Base-by-base conservation (phyloP, 306 rosid genomes). In the Arachis hypogaea region DNA sequence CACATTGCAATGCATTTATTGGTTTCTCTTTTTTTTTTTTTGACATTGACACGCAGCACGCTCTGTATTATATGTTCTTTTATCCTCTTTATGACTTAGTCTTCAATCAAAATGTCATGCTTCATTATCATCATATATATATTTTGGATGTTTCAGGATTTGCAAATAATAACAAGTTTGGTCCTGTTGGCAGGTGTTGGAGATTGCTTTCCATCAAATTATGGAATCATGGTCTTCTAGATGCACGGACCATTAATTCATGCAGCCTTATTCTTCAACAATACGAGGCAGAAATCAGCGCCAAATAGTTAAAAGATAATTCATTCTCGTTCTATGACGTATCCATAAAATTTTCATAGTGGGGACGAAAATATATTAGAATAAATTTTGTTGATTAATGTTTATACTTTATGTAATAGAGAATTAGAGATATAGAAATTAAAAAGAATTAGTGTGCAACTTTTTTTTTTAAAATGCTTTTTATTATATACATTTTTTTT, bases 141-240 rank as follows among this genome's bases (percentile, higher is more conserved):
- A 46, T 8, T 33, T 33, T 50, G 52, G 33, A 28, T 61, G 59
- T 49, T 29, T 54, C 4, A 54, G 28, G 38, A 46, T 76, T 50
- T 75, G 43, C 49, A 75, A 55, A 44, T 72, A 70, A 59, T 49
- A 33, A 59, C 30, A 16, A 50, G 30, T 11, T 59, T 63, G 3
- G 61, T 67, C 50, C 66, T 58, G 33, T 81, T 87, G 65, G 78
- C 90, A 94, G 99, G 89, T 33, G 63, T 54, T 94, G 97, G 97
- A 88, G 87, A 78, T 8, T 87, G 59, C 82, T 84, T 22, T 85
- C 84, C 95, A 79, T 89, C 82, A 94, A 88, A 78, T 78, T 92
- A 45, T 88, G 82, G 86, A 87, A 80, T 77, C 89, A 81, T 8
- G 91, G 86, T 71, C 95, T 94, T 72, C 87, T 89, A 59, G 88